phyloP scores from a whole-genome alignment of 1,139 yeast genomes.

The Geotrichum klebahnii region DNA sequence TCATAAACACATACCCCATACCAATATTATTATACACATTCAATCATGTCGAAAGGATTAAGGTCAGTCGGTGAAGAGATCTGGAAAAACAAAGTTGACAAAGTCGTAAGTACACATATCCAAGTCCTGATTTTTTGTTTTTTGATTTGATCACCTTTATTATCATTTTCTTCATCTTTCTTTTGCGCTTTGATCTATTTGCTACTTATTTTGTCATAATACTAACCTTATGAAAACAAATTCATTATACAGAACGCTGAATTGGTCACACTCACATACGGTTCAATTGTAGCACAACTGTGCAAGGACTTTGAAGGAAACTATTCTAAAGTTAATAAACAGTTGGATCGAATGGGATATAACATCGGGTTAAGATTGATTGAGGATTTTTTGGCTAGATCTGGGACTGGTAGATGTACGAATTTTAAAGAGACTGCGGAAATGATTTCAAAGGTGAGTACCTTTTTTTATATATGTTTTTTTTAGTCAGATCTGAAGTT shows the following conservation, averaged over 20 bases:
- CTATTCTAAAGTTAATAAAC: slow-evolving; percentile 72
- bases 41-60: slow-evolving; percentile 55
- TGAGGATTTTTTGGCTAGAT: slow-evolving; percentile 87
- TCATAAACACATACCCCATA: too few relatives aligned
- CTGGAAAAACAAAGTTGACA: slow-evolving; percentile 86
- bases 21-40: too few relatives aligned
- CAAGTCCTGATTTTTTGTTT: too few relatives aligned
- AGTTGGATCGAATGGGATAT: slow-evolving; percentile 89
- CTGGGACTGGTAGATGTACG: slow-evolving; percentile 77
- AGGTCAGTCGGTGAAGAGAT: slow-evolving; percentile 77
- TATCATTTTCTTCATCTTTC: too few relatives aligned
- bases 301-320: slow-evolving; percentile 78
- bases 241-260: slow-evolving; percentile 71
- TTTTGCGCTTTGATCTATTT: background rate
- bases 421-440: slow-evolving; percentile 85
- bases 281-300: slow-evolving; percentile 89
- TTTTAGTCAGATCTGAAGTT: too few relatives aligned
- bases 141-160: too few relatives aligned
- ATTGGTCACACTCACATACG: slow-evolving; percentile 86
- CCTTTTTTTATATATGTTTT: too few relatives aligned
- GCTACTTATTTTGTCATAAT: background rate
- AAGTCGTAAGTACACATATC: slow-evolving; percentile 74
- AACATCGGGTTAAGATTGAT: slow-evolving; percentile 87
- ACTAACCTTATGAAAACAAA: background rate
- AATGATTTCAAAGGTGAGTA: slow-evolving; percentile 67